Conservation (phyloP, 2,329 filamentous ascomycete species). For the Aureobasidium sp. region DNA sequence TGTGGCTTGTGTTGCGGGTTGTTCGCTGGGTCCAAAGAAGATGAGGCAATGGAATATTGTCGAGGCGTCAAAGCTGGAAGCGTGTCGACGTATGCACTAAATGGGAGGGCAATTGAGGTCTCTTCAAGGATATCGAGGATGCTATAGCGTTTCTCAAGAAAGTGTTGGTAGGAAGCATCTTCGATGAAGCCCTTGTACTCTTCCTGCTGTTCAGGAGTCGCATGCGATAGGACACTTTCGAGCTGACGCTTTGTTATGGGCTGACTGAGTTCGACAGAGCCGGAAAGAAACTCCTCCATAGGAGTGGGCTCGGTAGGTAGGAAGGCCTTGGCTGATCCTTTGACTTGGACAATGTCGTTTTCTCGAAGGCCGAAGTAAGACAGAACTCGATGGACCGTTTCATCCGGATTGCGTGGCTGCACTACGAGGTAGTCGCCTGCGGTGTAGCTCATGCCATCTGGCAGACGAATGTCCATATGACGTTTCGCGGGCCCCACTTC, state of each 20-base stretch:
- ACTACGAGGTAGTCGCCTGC: constrained; percentile 67
- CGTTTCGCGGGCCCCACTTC: constrained; percentile 51
- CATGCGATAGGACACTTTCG: background rate
- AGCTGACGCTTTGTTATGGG: constrained; percentile 47
- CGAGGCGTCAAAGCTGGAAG: constrained; percentile 22
- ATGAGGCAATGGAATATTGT: constrained; percentile 25
- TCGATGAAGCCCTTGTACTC: constrained; percentile 45
- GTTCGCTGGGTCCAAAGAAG: constrained; percentile 15
- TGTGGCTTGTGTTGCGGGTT: background rate
- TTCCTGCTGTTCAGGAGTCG: constrained; percentile 19
- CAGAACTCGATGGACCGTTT: constrained; percentile 51
- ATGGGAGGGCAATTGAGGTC: constrained; percentile 57
- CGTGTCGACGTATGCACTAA: constrained; percentile 50
- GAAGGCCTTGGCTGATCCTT: constrained; percentile 34
- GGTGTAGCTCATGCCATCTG: constrained; percentile 52
- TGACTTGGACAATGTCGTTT: constrained; percentile 59
- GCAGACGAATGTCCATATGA: constrained; percentile 39
- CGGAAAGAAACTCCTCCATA: constrained; percentile 53
- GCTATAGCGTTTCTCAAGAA: constrained; percentile 48
- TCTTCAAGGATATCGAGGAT: constrained; percentile 62
- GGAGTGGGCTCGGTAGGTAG: background rate
- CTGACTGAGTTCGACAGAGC: constrained; percentile 64
- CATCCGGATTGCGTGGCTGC: constrained; percentile 57
- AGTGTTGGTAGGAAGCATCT: background rate
- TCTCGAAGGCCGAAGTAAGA: constrained; percentile 37